A percentile compares a stretch with the other conserved stretches of the same genome.
Conservation (phyloP, 2,329 filamentous ascomycete species). For the Sclerotinia nivalis region DNA sequence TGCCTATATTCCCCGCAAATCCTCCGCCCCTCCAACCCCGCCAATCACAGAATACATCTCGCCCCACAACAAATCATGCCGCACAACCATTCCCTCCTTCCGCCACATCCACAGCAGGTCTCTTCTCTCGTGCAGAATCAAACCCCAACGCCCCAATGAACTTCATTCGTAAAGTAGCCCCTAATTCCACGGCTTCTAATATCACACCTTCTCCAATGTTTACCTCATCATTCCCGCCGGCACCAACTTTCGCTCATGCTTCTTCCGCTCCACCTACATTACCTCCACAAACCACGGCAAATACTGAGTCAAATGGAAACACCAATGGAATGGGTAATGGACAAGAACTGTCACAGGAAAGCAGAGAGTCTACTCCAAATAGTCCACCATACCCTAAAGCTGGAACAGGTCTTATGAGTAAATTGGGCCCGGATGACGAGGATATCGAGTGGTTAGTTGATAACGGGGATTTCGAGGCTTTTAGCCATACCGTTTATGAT, state of each 20-base stretch:
- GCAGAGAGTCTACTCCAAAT: slow-evolving; percentile 52
- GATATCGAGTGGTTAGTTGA: slow-evolving; percentile 65
- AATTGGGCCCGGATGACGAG: slow-evolving; percentile 55
- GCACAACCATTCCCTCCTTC: slow-evolving; percentile 40
- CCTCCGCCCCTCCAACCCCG: slow-evolving; percentile 24
- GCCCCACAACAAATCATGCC: slow-evolving; percentile 31
- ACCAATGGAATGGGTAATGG: slow-evolving; percentile 35
- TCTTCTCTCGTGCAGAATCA: slow-evolving; percentile 43
- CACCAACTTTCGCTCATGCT: slow-evolving; percentile 57
- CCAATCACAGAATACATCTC: slow-evolving; percentile 26
- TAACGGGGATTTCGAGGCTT: slow-evolving; percentile 45
- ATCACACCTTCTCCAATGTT: slow-evolving; percentile 21
- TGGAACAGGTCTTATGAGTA: slow-evolving; percentile 57
- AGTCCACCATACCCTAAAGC: slow-evolving; percentile 64
- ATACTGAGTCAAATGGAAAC: not conserved
- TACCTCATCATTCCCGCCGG: slow-evolving; percentile 49
- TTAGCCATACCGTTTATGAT: slow-evolving; percentile 41
- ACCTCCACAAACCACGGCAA: slow-evolving; percentile 23
- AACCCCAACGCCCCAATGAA: slow-evolving; percentile 44
- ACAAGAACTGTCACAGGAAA: slow-evolving; percentile 39
- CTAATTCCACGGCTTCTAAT: slow-evolving; percentile 16
- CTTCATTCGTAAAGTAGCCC: slow-evolving; percentile 44
- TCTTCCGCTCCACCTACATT: slow-evolving; percentile 35
- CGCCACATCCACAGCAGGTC: slow-evolving; percentile 39
- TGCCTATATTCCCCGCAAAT: slow-evolving; percentile 60